Evolutionary conservation across 2,329 filamentous ascomycete genomes (phyloP).

Genomic region (Rhinocladiella mackenziei): DNA sequence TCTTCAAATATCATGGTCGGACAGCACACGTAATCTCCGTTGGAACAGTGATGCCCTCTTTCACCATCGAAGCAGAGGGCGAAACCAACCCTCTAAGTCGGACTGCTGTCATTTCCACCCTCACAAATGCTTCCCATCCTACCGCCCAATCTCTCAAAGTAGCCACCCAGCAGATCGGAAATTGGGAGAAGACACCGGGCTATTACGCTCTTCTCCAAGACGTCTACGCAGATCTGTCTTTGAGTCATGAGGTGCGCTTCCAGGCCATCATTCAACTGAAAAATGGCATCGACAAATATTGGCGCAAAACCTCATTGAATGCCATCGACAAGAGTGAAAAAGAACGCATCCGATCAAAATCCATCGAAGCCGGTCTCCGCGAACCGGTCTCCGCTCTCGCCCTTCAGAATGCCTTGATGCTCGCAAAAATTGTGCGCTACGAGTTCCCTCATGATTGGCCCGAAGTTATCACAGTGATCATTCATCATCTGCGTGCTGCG

Average conservation of each 20-base stretch:
- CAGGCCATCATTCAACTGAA: constrained; percentile 92
- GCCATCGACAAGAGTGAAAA: constrained; percentile 68
- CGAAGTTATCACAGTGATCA: constrained; percentile 37
- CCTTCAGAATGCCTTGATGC: constrained; percentile 79
- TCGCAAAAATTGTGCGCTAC: constrained; percentile 82
- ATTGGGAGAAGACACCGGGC: constrained; percentile 64
- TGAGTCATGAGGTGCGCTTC: constrained; percentile 75
- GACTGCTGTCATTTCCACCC: constrained; percentile 60
- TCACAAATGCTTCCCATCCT: constrained; percentile 58
- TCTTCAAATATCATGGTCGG: constrained; percentile 5
- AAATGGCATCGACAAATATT: constrained; percentile 93
- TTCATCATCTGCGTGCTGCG: constrained; percentile 35
- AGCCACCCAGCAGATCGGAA: constrained; percentile 63
- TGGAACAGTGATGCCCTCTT: constrained; percentile 27
- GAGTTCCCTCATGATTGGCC: constrained; percentile 87
- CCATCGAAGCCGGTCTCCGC: constrained; percentile 71
- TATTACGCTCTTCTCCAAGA: constrained; percentile 71
- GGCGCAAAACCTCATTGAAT: constrained; percentile 74
- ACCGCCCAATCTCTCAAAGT: constrained; percentile 50
- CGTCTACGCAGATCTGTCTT: constrained; percentile 73
- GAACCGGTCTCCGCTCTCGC: constrained; percentile 74
- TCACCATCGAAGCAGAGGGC: constrained; percentile 43
- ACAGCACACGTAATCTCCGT: background rate
- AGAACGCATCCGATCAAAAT: constrained; percentile 65
- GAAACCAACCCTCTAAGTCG: constrained; percentile 69